phyloP scores from a whole-genome alignment of 306 rosid species.

The Quillaja saponaria region DNA sequence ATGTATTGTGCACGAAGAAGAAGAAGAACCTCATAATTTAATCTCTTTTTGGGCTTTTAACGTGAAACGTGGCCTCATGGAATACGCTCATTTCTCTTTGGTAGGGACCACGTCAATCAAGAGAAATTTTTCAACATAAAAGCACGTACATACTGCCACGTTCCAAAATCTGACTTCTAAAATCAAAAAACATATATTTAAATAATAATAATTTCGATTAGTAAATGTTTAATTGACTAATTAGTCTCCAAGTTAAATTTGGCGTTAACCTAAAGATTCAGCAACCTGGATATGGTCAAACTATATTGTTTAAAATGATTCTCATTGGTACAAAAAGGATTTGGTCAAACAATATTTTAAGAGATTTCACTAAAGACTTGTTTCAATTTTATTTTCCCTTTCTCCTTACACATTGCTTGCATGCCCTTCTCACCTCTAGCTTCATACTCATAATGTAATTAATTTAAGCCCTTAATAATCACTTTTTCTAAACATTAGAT shows the following conservation, averaged over 20 bases:
- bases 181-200: too few species aligned
- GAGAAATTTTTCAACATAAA: not conserved
- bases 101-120: constrained; percentile 1
- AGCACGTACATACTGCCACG: constrained; percentile 31
- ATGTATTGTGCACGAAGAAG: too few species aligned
- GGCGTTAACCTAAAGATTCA: not conserved
- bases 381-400: constrained; percentile 6
- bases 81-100: not conserved
- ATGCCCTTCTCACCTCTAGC: constrained; percentile 16
- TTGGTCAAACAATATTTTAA: constrained; percentile 55
- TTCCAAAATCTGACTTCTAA: constrained; percentile 10
- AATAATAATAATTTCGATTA: not conserved
- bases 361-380: constrained; percentile 37
- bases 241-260: constrained; percentile 15
- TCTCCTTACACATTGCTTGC: constrained; percentile 1
- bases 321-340: not conserved
- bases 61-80: constrained; percentile 35
- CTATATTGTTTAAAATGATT: too few species aligned
- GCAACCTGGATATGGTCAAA: constrained; percentile 43
- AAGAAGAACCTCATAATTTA: too few species aligned
- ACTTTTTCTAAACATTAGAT: too few species aligned
- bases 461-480: too few species aligned
- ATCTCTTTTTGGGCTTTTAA: not conserved
- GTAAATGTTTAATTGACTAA: constrained; percentile 3
- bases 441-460: not conserved